These are phyloP conservation scores for Fusarium sp. DNA, from an alignment of 2,329 filamentous ascomycete genomes.

Conservation along the genomic window DNA sequence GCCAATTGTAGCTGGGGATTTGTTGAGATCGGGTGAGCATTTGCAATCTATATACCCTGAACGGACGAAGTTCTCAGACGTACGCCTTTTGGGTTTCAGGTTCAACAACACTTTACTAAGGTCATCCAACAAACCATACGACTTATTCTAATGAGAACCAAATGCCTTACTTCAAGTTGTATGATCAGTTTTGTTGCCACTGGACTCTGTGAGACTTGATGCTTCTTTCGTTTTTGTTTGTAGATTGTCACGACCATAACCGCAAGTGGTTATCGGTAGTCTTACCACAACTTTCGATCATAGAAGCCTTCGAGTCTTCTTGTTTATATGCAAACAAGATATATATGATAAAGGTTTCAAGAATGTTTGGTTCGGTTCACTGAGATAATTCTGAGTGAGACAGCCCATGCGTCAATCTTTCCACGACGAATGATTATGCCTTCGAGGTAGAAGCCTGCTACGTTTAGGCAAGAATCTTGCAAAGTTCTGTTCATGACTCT, in stretches of 20 bases:
- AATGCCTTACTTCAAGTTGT: accelerated
- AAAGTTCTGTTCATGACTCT: neutral
- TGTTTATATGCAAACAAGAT: accelerated
- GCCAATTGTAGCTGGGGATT: neutral
- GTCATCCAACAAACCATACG: neutral
- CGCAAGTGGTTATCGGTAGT: neutral
- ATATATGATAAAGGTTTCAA: neutral
- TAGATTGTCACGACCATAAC: neutral
- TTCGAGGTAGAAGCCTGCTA: neutral
- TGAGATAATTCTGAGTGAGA: neutral
- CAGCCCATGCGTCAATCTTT: neutral
- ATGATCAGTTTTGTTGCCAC: neutral
- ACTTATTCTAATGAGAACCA: neutral
- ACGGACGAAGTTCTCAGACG: accelerated
- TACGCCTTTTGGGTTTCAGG: accelerated
- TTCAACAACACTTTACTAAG: neutral
- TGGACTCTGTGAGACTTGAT: neutral
- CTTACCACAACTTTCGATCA: neutral
- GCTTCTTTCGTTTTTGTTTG: neutral
- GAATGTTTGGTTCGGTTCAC: neutral
- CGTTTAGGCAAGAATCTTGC: neutral
- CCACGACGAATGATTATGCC: neutral
- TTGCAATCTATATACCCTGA: accelerated
- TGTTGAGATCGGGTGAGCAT: neutral
- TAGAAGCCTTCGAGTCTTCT: neutral